phyloP scores from a whole-genome alignment of 306 rosid species.

The Malus sylvestris region DNA sequence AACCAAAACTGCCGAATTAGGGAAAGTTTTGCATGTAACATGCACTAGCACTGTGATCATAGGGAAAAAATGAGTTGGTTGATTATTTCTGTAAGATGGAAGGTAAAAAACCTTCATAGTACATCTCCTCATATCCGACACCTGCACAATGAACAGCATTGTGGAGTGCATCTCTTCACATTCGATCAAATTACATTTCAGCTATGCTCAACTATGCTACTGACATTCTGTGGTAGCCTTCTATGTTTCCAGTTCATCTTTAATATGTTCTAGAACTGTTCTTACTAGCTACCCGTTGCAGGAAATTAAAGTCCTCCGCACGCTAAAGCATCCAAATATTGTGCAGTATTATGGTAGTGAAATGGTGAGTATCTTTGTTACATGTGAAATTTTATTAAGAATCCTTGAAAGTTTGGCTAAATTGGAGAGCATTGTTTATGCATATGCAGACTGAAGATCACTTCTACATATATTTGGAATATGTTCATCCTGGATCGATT shows the following conservation, averaged over 20 bases:
- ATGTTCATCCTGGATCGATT: conserved; percentile 80
- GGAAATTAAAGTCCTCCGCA: conserved; percentile 79
- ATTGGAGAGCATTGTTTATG: conserved; percentile 1
- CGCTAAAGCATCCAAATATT: conserved; percentile 73
- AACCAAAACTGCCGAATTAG: background rate
- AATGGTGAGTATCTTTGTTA: conserved; percentile 41
- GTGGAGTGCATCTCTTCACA: background rate
- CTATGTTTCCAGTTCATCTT: background rate
- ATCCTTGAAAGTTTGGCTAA: background rate
- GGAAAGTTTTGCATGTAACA: background rate
- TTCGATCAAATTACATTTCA: background rate
- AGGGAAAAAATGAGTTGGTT: background rate
- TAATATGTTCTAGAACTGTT: conserved; percentile 2
- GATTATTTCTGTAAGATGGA: background rate
- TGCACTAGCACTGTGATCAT: background rate
- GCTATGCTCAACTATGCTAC: background rate
- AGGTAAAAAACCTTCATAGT: background rate
- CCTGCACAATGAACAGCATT: background rate
- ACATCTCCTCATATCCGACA: background rate
- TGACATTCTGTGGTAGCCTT: background rate
- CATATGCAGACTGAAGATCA: conserved; percentile 58
- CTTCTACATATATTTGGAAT: conserved; percentile 86
- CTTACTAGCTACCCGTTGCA: conserved; percentile 35
- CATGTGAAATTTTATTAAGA: conserved; percentile 1
- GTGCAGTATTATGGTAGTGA: conserved; percentile 90